Percentiles rank a stretch among this genome's conserved stretches.
Evolutionary conservation across 352 stramenopile genomes (phyloP).

Genomic region (Globisporangium cylindrosporum): DNA sequence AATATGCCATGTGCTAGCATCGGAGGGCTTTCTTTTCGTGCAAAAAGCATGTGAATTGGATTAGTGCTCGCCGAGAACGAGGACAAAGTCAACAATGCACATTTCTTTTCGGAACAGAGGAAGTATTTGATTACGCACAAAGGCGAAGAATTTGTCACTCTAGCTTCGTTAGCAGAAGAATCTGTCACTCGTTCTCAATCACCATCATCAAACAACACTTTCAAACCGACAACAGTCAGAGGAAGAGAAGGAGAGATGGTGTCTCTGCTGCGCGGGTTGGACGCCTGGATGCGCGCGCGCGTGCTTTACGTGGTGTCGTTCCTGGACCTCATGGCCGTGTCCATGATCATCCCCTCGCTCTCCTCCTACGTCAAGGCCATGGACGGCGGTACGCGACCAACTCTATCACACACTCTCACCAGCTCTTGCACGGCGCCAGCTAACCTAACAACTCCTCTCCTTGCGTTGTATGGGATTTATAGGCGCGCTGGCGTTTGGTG

Average conservation of each 20-base stretch:
- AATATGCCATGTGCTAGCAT: too few species aligned
- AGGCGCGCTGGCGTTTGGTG: conserved; percentile 61
- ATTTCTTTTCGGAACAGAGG: too few species aligned
- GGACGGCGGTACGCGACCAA: conserved; percentile 37
- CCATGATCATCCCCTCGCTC: conserved; percentile 83
- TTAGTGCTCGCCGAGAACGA: too few species aligned
- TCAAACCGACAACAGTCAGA: not conserved
- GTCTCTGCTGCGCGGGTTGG: not conserved
- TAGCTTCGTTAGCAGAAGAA: too few species aligned
- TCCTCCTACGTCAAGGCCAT: conserved; percentile 76
- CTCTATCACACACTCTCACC: not conserved
- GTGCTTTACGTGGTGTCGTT: conserved; percentile 81
- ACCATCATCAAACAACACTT: not conserved
- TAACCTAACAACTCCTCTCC: not conserved
- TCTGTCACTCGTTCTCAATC: not conserved
- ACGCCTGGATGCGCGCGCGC: conserved; percentile 30
- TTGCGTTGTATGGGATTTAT: not conserved
- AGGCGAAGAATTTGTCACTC: too few species aligned
- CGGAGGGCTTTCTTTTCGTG: too few species aligned
- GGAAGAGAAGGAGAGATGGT: not conserved
- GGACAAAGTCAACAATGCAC: too few species aligned
- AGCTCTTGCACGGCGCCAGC: not conserved
- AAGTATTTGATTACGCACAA: too few species aligned
- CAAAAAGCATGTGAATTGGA: too few species aligned
- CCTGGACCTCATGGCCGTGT: conserved; percentile 78